These are phyloP conservation scores for Neospora caninum DNA, from an alignment of 169 alveolate genomes.

Conservation along the genomic window DNA sequence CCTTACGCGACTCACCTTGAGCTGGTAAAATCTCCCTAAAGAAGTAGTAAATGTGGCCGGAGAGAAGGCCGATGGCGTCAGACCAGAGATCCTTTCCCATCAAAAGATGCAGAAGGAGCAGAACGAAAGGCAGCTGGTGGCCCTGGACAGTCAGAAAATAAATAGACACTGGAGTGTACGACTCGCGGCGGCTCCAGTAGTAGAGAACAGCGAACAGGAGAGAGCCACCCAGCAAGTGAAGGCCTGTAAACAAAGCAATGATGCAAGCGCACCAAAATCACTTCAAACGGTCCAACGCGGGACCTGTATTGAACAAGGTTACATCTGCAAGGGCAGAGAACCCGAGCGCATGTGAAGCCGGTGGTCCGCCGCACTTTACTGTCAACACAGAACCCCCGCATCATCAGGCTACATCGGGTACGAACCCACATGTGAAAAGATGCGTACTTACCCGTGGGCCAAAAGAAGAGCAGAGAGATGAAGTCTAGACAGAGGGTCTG, in stretches of 20 bases:
- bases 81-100: constrained; percentile 70
- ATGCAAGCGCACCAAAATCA: background rate
- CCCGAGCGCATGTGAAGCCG: background rate
- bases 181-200: constrained; percentile 74
- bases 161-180: constrained; percentile 67
- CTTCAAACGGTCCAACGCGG: background rate
- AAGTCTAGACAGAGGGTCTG: constrained; percentile 10
- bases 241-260: constrained; percentile 44
- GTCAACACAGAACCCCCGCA: too few species aligned
- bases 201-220: constrained; percentile 69
- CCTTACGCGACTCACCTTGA: constrained; percentile 39
- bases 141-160: constrained; percentile 68
- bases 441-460: constrained; percentile 61
- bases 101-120: constrained; percentile 66
- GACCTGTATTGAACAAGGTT: background rate
- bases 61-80: constrained; percentile 61
- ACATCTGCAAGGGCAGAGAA: background rate
- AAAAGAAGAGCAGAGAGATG: constrained; percentile 50
- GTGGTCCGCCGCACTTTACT: background rate
- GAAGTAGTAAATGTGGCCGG: constrained; percentile 71
- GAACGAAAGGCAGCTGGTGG: constrained; percentile 73
- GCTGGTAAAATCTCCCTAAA: constrained; percentile 68
- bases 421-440: background rate
- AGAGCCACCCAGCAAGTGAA: constrained; percentile 63
- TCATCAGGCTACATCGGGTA: background rate